phyloP scores from a whole-genome alignment of 768 basidiomycete species.

The Podaxis rugospora region DNA sequence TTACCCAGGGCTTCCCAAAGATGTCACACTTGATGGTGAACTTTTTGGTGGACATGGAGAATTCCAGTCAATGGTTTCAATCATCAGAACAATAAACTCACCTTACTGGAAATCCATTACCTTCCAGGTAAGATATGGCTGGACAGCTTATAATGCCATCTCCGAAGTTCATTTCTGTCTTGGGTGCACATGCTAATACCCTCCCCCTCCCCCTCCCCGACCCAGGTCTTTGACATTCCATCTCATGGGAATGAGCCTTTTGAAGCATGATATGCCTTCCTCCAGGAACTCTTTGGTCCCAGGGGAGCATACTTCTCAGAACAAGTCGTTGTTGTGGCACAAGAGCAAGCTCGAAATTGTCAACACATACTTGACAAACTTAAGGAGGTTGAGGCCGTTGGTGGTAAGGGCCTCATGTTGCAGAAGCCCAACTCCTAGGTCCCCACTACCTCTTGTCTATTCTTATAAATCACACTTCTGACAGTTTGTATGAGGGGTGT shows the following conservation, averaged over 20 bases:
- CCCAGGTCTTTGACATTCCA: constrained; percentile 54
- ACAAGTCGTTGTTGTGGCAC: constrained; percentile 44
- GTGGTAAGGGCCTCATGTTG: constrained; percentile 60
- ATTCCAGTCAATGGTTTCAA: constrained; percentile 55
- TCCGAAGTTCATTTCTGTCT: background rate
- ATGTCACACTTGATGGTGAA: constrained; percentile 55
- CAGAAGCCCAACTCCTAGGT: constrained; percentile 45
- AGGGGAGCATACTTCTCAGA: constrained; percentile 37
- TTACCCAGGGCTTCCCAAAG: constrained; percentile 45
- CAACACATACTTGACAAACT: constrained; percentile 51
- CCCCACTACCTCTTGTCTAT: background rate
- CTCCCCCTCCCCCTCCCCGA: too few relatives aligned
- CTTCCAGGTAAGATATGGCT: constrained; percentile 39
- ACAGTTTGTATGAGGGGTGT: constrained; percentile 39
- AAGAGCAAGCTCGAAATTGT: constrained; percentile 37
- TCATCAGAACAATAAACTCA: constrained; percentile 55
- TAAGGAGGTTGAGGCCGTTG: constrained; percentile 47
- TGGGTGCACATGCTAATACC: background rate
- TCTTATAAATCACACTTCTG: background rate
- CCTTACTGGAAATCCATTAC: constrained; percentile 52
- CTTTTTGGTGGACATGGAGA: constrained; percentile 53
- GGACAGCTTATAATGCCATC: background rate
- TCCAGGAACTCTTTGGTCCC: constrained; percentile 43
- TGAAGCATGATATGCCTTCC: constrained; percentile 43
- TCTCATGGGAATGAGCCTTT: constrained; percentile 42